Conservation (phyloP, 257 asterid genomes). For the Hygrophila difformis region DNA sequence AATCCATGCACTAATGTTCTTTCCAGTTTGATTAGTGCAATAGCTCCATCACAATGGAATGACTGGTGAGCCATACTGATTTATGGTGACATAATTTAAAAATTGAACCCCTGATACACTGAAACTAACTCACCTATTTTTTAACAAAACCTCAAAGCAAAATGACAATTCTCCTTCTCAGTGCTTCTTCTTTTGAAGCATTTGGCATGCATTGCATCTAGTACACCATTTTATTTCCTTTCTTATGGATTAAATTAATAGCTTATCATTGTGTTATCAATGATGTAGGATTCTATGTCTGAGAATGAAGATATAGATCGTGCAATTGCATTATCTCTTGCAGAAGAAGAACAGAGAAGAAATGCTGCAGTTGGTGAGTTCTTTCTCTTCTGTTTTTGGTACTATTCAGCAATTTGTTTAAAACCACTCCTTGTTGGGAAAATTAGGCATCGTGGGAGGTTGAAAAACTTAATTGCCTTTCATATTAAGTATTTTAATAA, state of each 20-base stretch:
- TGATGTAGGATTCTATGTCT: conserved; percentile 43
- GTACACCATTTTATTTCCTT: conserved; percentile 1
- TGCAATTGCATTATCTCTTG: conserved; percentile 80
- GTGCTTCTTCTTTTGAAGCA: neutral
- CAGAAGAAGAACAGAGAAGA: conserved; percentile 63
- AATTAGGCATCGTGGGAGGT: too few relatives aligned
- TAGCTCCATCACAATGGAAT: too few relatives aligned
- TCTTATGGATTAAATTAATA: conserved; percentile 2
- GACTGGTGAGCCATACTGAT: too few relatives aligned
- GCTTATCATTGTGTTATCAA: conserved; percentile 5
- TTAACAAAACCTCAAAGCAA: neutral
- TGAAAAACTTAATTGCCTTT: neutral
- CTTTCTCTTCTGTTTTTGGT: neutral
- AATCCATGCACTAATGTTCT: too few relatives aligned
- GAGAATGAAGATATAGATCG: conserved; percentile 74
- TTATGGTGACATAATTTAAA: too few relatives aligned
- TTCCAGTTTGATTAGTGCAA: too few relatives aligned
- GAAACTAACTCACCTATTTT: too few relatives aligned
- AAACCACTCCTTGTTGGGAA: too few relatives aligned
- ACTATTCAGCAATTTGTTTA: too few relatives aligned
- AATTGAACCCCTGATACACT: too few relatives aligned
- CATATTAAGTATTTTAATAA: conserved; percentile 5
- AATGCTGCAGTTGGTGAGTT: conserved; percentile 45
- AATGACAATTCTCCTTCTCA: conserved; percentile 1
- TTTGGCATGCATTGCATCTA: conserved; percentile 5